A percentile compares a stretch with the other conserved stretches of the same genome.
These are phyloP conservation scores for Lolium perenne DNA, from an alignment of 176 grass and related monocot genomes.

Conservation along the genomic window DNA sequence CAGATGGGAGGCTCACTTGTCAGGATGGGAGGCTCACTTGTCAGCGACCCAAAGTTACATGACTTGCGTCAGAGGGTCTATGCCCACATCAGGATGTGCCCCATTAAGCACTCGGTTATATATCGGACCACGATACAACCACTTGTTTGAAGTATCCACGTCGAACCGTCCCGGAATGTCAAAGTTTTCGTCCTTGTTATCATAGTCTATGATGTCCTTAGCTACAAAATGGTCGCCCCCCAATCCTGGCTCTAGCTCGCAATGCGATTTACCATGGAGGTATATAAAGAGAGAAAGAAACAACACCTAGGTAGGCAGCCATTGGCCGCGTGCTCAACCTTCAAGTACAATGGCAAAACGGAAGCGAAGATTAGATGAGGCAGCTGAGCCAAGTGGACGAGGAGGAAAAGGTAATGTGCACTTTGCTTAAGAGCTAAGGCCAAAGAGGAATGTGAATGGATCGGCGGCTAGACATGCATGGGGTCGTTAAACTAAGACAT, in stretches of 20 bases:
- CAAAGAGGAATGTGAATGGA: constrained; percentile 10
- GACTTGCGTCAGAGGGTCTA: too few species aligned
- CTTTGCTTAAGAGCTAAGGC: constrained; percentile 60
- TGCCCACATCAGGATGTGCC: too few species aligned
- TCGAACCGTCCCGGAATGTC: too few species aligned
- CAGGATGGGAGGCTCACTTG: too few species aligned
- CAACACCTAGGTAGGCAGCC: background rate
- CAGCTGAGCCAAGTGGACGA: background rate
- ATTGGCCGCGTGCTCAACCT: background rate
- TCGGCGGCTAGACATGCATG: background rate
- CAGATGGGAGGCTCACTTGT: too few species aligned
- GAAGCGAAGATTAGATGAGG: background rate
- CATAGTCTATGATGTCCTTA: background rate
- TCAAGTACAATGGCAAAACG: background rate
- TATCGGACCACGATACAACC: too few species aligned
- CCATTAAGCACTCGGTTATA: too few species aligned
- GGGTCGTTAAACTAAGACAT: background rate
- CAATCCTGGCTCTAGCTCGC: too few species aligned
- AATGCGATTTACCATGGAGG: background rate
- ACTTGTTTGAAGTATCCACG: too few species aligned
- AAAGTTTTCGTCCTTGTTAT: too few species aligned
- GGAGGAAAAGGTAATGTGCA: background rate
- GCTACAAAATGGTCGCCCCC: background rate
- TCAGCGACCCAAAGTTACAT: too few species aligned
- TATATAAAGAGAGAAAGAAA: background rate